Percentiles rank a stretch among this genome's conserved stretches.
phyloP scores from a whole-genome alignment of 1,284 basidiomycete species.

The Pascua guehoae region DNA sequence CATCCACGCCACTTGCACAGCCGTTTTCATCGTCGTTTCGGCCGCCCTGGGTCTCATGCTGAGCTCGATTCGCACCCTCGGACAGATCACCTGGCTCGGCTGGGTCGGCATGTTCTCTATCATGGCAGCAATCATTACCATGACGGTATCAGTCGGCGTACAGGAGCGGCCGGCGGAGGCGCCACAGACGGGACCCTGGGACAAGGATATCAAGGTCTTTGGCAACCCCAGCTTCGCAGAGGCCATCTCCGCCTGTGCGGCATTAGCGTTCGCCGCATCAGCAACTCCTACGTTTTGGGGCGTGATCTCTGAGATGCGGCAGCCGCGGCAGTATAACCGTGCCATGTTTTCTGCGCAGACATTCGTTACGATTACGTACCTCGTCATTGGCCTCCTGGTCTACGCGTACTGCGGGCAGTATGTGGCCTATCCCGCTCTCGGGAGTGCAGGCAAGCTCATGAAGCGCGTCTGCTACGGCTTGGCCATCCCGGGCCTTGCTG shows the following conservation, averaged over 20 bases:
- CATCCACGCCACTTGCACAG: conserved; percentile 34
- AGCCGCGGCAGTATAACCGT: conserved; percentile 29
- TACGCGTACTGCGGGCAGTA: conserved; percentile 20
- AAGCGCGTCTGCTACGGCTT: conserved; percentile 41
- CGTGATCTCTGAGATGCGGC: conserved; percentile 40
- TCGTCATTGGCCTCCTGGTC: conserved; percentile 13
- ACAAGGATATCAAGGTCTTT: conserved; percentile 31
- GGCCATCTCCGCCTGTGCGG: conserved; percentile 30
- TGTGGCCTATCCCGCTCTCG: conserved; percentile 38
- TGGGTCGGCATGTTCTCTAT: conserved; percentile 36
- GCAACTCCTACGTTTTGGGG: conserved; percentile 29
- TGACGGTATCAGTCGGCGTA: conserved; percentile 39
- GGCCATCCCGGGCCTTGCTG: conserved; percentile 36
- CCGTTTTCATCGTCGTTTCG: conserved; percentile 30
- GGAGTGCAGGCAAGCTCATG: conserved; percentile 42
- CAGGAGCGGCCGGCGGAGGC: conserved; percentile 40
- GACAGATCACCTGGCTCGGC: conserved; percentile 33
- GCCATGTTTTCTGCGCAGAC: conserved; percentile 23
- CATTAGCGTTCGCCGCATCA: conserved; percentile 28
- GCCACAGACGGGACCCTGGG: conserved; percentile 34
- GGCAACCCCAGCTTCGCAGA: conserved; percentile 25
- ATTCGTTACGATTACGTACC: conserved; percentile 5
- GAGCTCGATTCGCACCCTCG: conserved; percentile 32
- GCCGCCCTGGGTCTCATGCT: conserved; percentile 26
- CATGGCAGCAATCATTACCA: conserved; percentile 32